phyloP scores from a whole-genome alignment of 2,329 filamentous ascomycete genomes.

The Penicillium janthinellum region DNA sequence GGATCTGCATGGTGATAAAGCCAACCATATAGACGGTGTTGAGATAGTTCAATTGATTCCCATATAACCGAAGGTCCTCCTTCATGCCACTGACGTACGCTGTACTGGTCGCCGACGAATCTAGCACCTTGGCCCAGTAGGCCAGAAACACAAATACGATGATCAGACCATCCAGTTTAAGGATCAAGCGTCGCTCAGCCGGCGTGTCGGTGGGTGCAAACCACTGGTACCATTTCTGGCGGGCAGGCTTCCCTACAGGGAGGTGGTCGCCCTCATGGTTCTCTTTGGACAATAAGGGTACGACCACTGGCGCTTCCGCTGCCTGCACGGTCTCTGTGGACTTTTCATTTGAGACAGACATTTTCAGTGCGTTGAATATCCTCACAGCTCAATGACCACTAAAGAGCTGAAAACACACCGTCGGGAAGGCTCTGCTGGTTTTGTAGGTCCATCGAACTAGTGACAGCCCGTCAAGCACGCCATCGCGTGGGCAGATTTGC shows the following conservation, averaged over 20 bases:
- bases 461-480: background rate
- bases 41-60: conserved; percentile 27
- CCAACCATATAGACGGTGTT: conserved; percentile 26
- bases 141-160: conserved; percentile 24
- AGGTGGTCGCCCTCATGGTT: background rate
- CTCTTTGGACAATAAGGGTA: background rate
- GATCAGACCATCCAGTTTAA: conserved; percentile 23
- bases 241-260: background rate
- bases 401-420: no score
- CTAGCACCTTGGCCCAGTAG: conserved; percentile 22
- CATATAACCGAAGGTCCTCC: conserved; percentile 24
- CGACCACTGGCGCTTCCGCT: background rate
- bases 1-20: conserved; percentile 25
- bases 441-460: background rate
- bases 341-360: background rate
- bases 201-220: conserved; percentile 23
- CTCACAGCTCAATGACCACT: no score
- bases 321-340: background rate
- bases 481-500: background rate
- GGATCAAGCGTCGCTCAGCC: conserved; percentile 20
- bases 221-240: conserved; percentile 25
- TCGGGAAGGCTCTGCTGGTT: background rate
- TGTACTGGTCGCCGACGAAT: conserved; percentile 25
- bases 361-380: background rate
- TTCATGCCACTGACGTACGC: conserved; percentile 29